Evolutionary conservation across 306 rosid genomes (phyloP).

Genomic region (Sicyos edulis): DNA sequence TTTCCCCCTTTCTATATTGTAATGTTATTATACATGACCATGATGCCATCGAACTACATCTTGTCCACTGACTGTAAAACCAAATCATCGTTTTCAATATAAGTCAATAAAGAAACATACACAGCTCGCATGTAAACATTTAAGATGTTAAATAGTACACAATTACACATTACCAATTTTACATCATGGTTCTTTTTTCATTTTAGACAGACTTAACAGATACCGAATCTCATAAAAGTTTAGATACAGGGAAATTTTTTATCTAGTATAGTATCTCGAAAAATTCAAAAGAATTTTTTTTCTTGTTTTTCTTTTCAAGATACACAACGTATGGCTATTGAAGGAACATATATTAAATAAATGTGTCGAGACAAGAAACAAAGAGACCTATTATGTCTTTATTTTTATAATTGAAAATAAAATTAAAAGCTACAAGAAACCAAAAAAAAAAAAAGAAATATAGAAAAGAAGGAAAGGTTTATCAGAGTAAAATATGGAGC

Average conservation of each 20-base stretch:
- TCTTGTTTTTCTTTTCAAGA: not conserved
- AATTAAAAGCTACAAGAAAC: not conserved
- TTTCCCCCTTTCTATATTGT: not conserved
- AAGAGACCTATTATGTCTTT: not conserved
- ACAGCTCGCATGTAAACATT: not conserved
- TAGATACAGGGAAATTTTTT: not conserved
- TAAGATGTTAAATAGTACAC: not conserved
- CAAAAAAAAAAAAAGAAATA: no score
- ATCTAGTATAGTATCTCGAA: not conserved
- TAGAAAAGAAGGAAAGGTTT: not conserved
- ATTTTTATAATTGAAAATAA: not conserved
- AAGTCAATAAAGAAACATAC: not conserved
- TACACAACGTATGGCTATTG: not conserved
- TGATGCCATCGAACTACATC: not conserved
- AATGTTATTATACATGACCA: not conserved
- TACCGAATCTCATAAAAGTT: not conserved
- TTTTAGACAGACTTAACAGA: not conserved
- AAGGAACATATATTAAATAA: not conserved
- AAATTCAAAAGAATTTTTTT: not conserved
- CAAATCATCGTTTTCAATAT: not conserved
- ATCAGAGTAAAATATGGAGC: no score
- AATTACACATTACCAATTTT: no score
- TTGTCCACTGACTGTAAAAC: not conserved
- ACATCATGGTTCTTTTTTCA: not conserved
- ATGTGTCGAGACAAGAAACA: not conserved